phyloP scores from a whole-genome alignment of 345 rosid genomes.

The Boechera retrofracta region DNA sequence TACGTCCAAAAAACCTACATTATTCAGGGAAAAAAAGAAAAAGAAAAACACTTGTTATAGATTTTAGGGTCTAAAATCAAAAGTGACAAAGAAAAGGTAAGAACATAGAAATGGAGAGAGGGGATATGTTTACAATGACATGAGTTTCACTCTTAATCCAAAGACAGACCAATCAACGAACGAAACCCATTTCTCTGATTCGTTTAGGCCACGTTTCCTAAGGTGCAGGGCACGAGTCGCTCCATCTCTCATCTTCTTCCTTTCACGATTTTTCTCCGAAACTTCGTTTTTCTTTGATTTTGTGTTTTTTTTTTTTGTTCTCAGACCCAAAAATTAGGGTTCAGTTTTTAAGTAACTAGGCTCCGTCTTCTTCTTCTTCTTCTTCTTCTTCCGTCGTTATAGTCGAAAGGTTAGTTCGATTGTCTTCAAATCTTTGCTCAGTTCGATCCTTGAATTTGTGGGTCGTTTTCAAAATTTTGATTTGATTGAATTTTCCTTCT shows the following conservation, averaged over 20 bases:
- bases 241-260: not conserved
- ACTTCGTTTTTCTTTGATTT: not conserved
- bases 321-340: constrained; percentile 24
- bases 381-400: constrained; percentile 6
- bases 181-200: not conserved
- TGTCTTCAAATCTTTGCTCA: constrained; percentile 1
- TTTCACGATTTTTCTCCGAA: not conserved
- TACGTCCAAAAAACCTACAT: too few relatives aligned
- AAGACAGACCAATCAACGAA: constrained; percentile 32
- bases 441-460: constrained; percentile 13
- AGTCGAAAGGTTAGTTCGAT: constrained; percentile 19
- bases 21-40: not conserved
- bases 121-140: constrained; percentile 9
- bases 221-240: constrained; percentile 33
- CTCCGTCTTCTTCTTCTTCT: not conserved
- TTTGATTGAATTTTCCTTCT: constrained; percentile 8
- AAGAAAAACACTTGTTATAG: too few relatives aligned
- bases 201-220: constrained; percentile 31
- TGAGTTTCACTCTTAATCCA: not conserved
- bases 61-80: not conserved
- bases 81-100: not conserved
- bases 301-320: not conserved
- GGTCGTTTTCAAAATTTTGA: constrained; percentile 18
- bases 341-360: not conserved
- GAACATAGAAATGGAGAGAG: not conserved